Base-by-base conservation (phyloP, 2,329 filamentous ascomycete species). In the Neofusicoccum cordaticola region DNA sequence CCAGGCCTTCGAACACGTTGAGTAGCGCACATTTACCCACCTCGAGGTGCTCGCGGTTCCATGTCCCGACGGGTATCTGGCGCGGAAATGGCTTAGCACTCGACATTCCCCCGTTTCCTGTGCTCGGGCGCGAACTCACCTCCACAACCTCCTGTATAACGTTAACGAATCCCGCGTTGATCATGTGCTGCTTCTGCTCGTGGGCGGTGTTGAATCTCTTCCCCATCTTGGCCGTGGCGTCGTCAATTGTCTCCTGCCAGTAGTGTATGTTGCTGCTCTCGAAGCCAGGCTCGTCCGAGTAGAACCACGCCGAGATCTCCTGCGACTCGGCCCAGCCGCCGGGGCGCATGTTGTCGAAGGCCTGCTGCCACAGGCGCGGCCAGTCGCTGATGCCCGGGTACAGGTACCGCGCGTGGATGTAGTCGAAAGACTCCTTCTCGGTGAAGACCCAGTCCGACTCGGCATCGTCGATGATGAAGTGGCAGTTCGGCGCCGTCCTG, bases 401-500 rank as follows among this genome's bases (percentile, higher is more conserved):
- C 44, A 50, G 42, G 27, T 65, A 47, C 9, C 63, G 63, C 52
- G 35, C 47, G 67, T 83, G 80, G 50, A 82, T 77, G 65, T 81
- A 81, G 69, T 82, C 81, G 66, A 78, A 77, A 17, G 50, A 35
- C 42, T 64, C 44, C n/a, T 41, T 57, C 11, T 45, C 45, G 17
- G 44, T 45, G 11, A 64, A 64, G 0, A 78, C 80, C 81, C 81
- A 83, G 34, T 76, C 74, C 5, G 74, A 69, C 1, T 75, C 75
- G 15, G 78, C 73, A 53, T 83, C 81, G 71, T 83, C 81, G 61
- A 83, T 77, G 63, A 82, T 78, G 68, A 83, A 83, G 22, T 72
- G 69, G 67, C 76, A 78, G 68, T 83, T 83, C 3, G 80, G 77
- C 0, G 81, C 80, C 1, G 82, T 78, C 76, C 79, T 80, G 42